Evolutionary conservation across 192 early-diverging fungal species (phyloP).

Genomic region (Podila verticillata): DNA sequence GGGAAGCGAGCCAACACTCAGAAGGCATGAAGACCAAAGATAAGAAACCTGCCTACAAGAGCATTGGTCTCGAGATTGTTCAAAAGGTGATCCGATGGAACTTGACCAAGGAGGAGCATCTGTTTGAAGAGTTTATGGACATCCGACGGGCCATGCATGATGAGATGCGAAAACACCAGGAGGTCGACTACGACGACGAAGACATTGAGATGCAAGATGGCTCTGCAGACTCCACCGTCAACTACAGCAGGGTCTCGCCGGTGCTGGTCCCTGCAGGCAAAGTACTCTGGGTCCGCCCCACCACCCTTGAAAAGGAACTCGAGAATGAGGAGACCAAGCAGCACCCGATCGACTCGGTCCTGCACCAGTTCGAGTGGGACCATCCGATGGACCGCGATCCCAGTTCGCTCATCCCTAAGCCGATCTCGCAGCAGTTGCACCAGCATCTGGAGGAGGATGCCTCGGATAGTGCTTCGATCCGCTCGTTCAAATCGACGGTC

Average conservation of each 20-base stretch:
- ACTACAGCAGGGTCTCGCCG: constrained; percentile 15
- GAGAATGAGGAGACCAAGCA: constrained; percentile 39
- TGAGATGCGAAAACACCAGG: constrained; percentile 35
- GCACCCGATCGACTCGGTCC: constrained; percentile 22
- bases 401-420: constrained; percentile 5
- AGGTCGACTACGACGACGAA: constrained; percentile 9
- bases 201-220: background rate
- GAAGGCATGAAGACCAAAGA: background rate
- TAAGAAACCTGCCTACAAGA: constrained; percentile 9
- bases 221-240: background rate
- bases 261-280: constrained; percentile 56
- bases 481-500: constrained; percentile 34
- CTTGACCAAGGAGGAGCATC: constrained; percentile 26
- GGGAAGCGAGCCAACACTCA: background rate
- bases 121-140: constrained; percentile 52
- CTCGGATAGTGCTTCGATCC: constrained; percentile 26
- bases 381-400: constrained; percentile 24
- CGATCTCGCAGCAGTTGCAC: constrained; percentile 26
- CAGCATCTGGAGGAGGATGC: constrained; percentile 19
- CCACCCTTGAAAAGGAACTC: constrained; percentile 38
- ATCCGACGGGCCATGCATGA: constrained; percentile 38
- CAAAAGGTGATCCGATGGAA: constrained; percentile 49
- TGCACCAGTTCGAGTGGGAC: constrained; percentile 51
- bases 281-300: constrained; percentile 58
- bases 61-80: constrained; percentile 49